Conservation (phyloP, 2,329 filamentous ascomycete genomes). For the Lojkania enalia region DNA sequence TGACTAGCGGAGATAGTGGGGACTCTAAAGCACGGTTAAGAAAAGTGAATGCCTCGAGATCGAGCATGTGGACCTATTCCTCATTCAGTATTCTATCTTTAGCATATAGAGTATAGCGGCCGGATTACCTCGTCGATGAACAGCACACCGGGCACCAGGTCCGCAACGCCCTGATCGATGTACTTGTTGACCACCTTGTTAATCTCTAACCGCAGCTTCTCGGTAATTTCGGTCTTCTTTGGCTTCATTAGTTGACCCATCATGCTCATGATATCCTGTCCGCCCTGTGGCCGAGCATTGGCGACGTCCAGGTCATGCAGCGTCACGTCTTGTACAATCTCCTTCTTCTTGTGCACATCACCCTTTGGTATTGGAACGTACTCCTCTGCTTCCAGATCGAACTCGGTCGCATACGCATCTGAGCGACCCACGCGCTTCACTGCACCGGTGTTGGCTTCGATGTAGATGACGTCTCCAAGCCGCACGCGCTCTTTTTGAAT, state of each 20-base stretch:
- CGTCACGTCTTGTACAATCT: constrained; percentile 98
- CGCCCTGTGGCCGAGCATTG: constrained; percentile 91
- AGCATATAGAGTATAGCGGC: neutral
- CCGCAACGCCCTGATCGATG: constrained; percentile 96
- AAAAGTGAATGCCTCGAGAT: constrained; percentile 98
- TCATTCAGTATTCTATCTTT: neutral
- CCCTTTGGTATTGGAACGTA: constrained; percentile 99
- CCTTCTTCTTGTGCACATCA: constrained; percentile 99
- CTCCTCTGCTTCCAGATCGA: constrained; percentile 97
- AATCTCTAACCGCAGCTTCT: constrained; percentile 93
- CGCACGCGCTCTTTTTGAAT: constrained; percentile 98
- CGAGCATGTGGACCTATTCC: constrained; percentile 92
- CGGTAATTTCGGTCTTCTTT: constrained; percentile 98
- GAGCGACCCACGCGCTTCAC: constrained; percentile 96
- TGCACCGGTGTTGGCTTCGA: constrained; percentile 97
- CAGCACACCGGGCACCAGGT: constrained; percentile 94
- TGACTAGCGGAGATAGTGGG: constrained; percentile 92
- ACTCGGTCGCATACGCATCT: constrained; percentile 97
- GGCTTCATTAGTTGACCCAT: constrained; percentile 99
- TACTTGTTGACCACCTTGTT: constrained; percentile 99
- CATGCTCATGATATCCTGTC: constrained; percentile 99
- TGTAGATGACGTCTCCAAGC: constrained; percentile 97
- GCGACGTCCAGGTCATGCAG: constrained; percentile 95
- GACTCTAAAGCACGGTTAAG: constrained; percentile 97
- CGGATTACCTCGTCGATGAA: constrained; percentile 93